Conservation (phyloP, 2,329 filamentous ascomycete species). For the Sporothrix luriei region DNA sequence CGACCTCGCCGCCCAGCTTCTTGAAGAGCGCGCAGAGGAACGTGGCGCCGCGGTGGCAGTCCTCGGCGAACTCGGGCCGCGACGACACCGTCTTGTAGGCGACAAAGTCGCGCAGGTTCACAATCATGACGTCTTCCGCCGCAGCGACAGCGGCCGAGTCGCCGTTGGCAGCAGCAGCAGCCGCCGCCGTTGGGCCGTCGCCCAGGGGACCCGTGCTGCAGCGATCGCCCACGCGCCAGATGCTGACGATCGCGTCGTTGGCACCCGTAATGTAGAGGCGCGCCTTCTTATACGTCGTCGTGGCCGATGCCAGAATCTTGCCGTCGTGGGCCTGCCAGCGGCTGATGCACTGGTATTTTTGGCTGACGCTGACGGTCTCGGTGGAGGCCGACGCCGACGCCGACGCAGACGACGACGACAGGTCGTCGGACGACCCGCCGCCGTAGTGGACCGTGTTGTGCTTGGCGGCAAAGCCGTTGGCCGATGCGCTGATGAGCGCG, state of each 20-base stretch:
- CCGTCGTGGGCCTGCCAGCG: constrained; percentile 70
- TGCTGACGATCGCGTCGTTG: constrained; percentile 84
- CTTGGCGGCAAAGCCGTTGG: constrained; percentile 81
- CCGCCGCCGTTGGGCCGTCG: constrained; percentile 43
- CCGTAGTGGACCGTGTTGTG: constrained; percentile 68
- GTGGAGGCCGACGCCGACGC: constrained; percentile 45
- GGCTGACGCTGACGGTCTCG: constrained; percentile 66
- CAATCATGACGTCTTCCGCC: constrained; percentile 62
- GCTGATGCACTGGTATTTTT: constrained; percentile 44
- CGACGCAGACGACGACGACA: not conserved
- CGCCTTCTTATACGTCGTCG: constrained; percentile 68
- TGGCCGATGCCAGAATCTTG: constrained; percentile 81
- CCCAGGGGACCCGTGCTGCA: constrained; percentile 44
- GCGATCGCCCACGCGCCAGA: constrained; percentile 74
- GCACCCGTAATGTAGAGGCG: constrained; percentile 93
- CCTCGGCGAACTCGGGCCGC: constrained; percentile 79
- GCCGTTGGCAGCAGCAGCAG: constrained; percentile 47
- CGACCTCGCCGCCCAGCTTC: constrained; percentile 83
- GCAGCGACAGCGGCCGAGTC: constrained; percentile 40
- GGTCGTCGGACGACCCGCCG: constrained; percentile 35
- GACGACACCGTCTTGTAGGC: constrained; percentile 91
- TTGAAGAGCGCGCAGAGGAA: constrained; percentile 90
- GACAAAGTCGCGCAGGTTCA: constrained; percentile 80
- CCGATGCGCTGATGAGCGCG: constrained; percentile 82
- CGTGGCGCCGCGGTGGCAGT: constrained; percentile 89